Base-by-base conservation (phyloP, 495 filamentous ascomycete species). In the Aspergillus wentii region DNA sequence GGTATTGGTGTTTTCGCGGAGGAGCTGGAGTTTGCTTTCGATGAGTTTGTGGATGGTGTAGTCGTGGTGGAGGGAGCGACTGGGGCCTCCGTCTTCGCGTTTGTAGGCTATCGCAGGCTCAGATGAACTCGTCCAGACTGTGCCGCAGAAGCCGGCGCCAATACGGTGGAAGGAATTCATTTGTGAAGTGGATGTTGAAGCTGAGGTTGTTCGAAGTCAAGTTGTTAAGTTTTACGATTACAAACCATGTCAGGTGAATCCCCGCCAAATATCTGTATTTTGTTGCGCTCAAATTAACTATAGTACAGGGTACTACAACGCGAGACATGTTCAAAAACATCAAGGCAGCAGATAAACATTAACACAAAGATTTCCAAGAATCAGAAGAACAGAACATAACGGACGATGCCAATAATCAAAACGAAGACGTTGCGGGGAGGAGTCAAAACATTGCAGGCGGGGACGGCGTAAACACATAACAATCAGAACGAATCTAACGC, bases 61-160 rank as follows among this genome's bases (percentile, higher is more conserved):
- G 39, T 69, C 63, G 30, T 66, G 64, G 3, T 13, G 25, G 1
- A 67, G 46, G 1, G 57, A 66, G 38, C 61, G 35, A 5, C 36
- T 38, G 3, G 59, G 54, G 0, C 61, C 51, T 13, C 61, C 61
- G 43, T 64, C 61, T 49, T 62, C 63, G 23, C 61, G 43, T 49
- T 69, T 61, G 55, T 49, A 49, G 16, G 52, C 54, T 2, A 39
- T 34, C 16, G 32, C 49, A 8, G 6, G n/a, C 0, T 38, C 38
- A 11, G 40, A 26, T 30, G 40, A n/a, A 13, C 3, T n/a, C 17
- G 56, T 43, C 56, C 50, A 61, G 5, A 64, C 59, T 0, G 57
- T 56, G 6, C 60, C 60, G 25, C 55, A 61, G 26, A 29, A 29
- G 11, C 26, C 26, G 11, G 26, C 11, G 26, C 26, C 26, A n/a